phyloP scores from a whole-genome alignment of 2,329 filamentous ascomycete genomes.

The Aspergillus oerlinghausenensis region DNA sequence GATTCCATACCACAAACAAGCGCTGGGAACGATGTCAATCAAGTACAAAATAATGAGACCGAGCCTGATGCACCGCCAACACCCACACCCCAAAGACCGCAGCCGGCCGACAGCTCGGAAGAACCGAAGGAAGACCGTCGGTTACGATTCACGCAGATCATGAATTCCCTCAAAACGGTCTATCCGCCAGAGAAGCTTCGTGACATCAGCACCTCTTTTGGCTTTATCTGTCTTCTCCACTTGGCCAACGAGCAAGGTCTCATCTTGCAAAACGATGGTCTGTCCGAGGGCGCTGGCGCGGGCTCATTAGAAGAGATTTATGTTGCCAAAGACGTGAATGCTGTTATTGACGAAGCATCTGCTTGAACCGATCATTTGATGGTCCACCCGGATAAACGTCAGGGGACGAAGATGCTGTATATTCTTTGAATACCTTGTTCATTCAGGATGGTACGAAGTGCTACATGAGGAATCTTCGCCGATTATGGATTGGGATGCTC shows the following conservation, averaged over 20 bases:
- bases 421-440: constrained; percentile 1
- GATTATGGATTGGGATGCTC: constrained; percentile 7
- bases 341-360: constrained; percentile 34
- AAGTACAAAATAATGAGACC: constrained; percentile 15
- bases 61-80: constrained; percentile 31
- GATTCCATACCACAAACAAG: constrained; percentile 24
- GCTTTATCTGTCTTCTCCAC: constrained; percentile 90
- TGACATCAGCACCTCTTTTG: constrained; percentile 89
- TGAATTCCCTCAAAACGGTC: constrained; percentile 80
- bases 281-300: constrained; percentile 21
- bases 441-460: constrained; percentile 1
- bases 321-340: constrained; percentile 37
- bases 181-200: constrained; percentile 83
- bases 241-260: constrained; percentile 90
- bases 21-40: constrained; percentile 15
- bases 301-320: constrained; percentile 43
- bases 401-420: constrained; percentile 1
- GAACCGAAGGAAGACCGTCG: constrained; percentile 45
- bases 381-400: background rate
- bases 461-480: constrained; percentile 12
- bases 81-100: constrained; percentile 25
- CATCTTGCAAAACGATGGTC: constrained; percentile 62
- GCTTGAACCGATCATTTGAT: constrained; percentile 16
- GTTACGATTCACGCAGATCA: constrained; percentile 84
- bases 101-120: constrained; percentile 22